Percentiles rank a stretch among this genome's conserved stretches.
phyloP scores from a whole-genome alignment of 805 yeast species.

The Pichia insulana region DNA sequence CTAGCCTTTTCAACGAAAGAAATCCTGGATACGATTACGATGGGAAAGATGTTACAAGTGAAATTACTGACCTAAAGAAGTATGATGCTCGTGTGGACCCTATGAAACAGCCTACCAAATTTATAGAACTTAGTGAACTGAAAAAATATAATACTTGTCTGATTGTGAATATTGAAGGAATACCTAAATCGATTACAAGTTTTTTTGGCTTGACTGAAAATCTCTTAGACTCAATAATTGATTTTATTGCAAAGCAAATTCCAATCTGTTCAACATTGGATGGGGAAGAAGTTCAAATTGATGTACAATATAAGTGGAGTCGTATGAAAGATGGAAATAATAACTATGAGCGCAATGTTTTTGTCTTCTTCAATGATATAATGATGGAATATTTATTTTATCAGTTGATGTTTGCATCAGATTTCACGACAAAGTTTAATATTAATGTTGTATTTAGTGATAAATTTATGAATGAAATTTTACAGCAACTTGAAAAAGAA shows the following conservation, averaged over 20 bases:
- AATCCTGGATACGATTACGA: too few relatives aligned
- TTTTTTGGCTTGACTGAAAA: slow-evolving; percentile 17
- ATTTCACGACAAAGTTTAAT: neutral
- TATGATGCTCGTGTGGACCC: slow-evolving; percentile 1
- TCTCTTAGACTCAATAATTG: slow-evolving; percentile 11
- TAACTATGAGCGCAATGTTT: slow-evolving; percentile 16
- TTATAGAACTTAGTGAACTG: slow-evolving; percentile 4
- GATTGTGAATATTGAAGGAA: slow-evolving; percentile 13
- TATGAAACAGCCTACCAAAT: neutral
- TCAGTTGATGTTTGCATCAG: slow-evolving; percentile 6
- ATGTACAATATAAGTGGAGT: slow-evolving; percentile 20
- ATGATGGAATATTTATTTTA: slow-evolving; percentile 20
- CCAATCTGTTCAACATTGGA: neutral
- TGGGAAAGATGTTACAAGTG: too few relatives aligned
- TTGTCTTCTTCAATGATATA: slow-evolving; percentile 22
- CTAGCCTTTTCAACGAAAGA: too few relatives aligned
- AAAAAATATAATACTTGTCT: slow-evolving; percentile 9
- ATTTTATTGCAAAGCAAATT: neutral
- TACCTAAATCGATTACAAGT: slow-evolving; percentile 14
- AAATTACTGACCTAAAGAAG: too few relatives aligned
- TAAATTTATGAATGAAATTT: neutral
- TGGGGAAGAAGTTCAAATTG: slow-evolving; percentile 4
- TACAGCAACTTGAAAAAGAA: neutral
- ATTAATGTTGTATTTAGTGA: slow-evolving; percentile 1
- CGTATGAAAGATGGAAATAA: slow-evolving; percentile 13